These are phyloP conservation scores for Chalaropsis thielavioides DNA, from an alignment of 2,329 filamentous ascomycete species.

Conservation along the genomic window DNA sequence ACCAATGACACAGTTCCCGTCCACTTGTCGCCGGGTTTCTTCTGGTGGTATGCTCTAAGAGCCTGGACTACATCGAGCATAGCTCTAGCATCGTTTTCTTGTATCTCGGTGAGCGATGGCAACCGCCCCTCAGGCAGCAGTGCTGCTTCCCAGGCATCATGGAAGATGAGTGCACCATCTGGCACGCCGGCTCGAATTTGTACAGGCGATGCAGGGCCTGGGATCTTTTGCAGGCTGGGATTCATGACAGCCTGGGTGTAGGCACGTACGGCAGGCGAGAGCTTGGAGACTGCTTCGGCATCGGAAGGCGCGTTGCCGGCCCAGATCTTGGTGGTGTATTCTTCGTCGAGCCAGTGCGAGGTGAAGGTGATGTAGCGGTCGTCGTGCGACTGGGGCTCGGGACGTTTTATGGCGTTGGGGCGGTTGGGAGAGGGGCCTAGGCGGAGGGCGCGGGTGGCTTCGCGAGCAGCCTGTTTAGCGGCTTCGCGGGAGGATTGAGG, in stretches of 20 bases:
- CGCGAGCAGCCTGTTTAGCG: slow-evolving; percentile 15
- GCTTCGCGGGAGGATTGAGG: slow-evolving; percentile 1
- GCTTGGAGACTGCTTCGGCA: neutral
- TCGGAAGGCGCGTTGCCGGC: slow-evolving; percentile 23
- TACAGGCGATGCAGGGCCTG: slow-evolving; percentile 34
- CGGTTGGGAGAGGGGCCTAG: slow-evolving; percentile 13
- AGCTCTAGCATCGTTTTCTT: slow-evolving; percentile 1
- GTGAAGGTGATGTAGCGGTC: slow-evolving; percentile 18
- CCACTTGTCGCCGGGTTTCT: neutral
- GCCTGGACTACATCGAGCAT: slow-evolving; percentile 13
- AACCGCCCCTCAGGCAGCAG: slow-evolving; percentile 23
- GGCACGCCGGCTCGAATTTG: slow-evolving; percentile 39
- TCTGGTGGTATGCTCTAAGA: neutral
- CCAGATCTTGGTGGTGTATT: slow-evolving; percentile 22
- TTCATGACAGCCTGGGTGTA: slow-evolving; percentile 26
- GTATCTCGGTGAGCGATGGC: neutral
- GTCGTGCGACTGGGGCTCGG: slow-evolving; percentile 8
- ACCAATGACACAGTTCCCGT: slow-evolving; percentile 6
- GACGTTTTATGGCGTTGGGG: slow-evolving; percentile 4
- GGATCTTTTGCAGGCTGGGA: slow-evolving; percentile 23
- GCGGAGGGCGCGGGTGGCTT: slow-evolving; percentile 12
- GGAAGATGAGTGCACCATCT: slow-evolving; percentile 31
- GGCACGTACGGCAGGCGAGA: slow-evolving; percentile 14
- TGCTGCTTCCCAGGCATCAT: slow-evolving; percentile 38
- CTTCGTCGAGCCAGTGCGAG: slow-evolving; percentile 21